Evolutionary conservation across 2,329 filamentous ascomycete genomes (phyloP), one percentile per base, ranked within the genome.

Genomic region (Bisporella sp.): DNA sequence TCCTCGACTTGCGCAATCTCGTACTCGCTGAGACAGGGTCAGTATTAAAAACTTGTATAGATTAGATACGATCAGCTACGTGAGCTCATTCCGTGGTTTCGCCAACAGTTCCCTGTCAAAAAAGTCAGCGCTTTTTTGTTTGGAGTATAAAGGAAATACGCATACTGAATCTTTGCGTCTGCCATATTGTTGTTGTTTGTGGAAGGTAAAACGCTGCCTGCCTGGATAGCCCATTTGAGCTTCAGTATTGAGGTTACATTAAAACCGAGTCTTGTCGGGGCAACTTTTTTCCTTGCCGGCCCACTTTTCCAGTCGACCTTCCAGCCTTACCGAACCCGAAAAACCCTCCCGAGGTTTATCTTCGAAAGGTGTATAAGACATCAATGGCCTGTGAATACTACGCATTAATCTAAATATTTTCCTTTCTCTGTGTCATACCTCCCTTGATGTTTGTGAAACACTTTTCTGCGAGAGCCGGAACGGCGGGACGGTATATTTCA

Each of bases 61-160:
- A 59, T 43, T 56, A 49, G 52, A 52, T 42, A 31, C 13, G 21
- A 41, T 43, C 54, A 50, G 78, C 85, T 82, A 95, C 89, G 90
- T 96, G 72, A 96, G 85, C 68, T 96, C 91, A 65, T 78, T 82
- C 71, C 89, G 88, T 59, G 89, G 84, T 79, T 96, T 96, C 69
- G 81, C 84, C 59, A 95, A 82, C 64, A 96, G 82, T 71, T 96
- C 90, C 72, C 89, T 95, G 68, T 53, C 21, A 53, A 12, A 40
- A 21, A 2, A 32, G 42, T 64, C 60, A 64, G 62, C 44, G 9
- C 12, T 42, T 30, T 11, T 13, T 11, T 6, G 21, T 21, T 9
- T 35, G n/a, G 31, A 50, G 45, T 52, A 41, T 31, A 5, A 13
- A 51, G 21, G 21, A 21, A 21, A 21, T 21, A 21, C 21, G 21